Conservation (phyloP, 345 rosid genomes). For the Nephelium lappaceum region DNA sequence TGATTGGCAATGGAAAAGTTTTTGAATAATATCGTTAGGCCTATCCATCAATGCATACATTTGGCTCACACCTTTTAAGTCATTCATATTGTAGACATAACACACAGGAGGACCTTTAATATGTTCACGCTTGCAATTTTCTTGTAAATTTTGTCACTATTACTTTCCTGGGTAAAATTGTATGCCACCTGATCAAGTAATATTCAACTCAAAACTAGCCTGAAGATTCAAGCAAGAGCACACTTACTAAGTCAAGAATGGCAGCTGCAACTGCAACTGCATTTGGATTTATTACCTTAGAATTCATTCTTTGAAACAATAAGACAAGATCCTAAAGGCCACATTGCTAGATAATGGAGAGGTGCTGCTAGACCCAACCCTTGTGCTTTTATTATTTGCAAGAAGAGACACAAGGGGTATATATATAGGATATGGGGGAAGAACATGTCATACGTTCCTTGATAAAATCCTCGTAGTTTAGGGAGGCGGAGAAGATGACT, state of each 20-base stretch:
- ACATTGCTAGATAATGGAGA: not conserved
- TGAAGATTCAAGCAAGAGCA: not conserved
- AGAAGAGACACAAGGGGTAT: not conserved
- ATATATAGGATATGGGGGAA: conserved; percentile 18
- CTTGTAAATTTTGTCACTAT: not conserved
- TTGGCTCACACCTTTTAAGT: no score
- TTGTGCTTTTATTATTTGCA: not conserved
- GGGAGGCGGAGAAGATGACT: conserved; percentile 16
- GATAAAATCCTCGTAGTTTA: not conserved
- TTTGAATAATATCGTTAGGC: not conserved
- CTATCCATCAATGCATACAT: not conserved
- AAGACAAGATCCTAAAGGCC: no score
- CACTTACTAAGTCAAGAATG: not conserved
- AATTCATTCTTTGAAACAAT: no score
- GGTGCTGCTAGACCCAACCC: not conserved
- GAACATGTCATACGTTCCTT: not conserved
- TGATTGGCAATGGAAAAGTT: not conserved
- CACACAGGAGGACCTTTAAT: not conserved
- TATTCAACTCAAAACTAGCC: not conserved
- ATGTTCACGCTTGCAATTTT: not conserved
- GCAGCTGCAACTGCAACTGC: not conserved
- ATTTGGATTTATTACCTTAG: not conserved
- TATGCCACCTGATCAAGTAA: not conserved
- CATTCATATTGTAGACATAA: no score
- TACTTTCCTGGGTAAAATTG: no score